Base-by-base conservation (phyloP, 148 eudicot genomes). In the Dysphania ambrosioides region DNA sequence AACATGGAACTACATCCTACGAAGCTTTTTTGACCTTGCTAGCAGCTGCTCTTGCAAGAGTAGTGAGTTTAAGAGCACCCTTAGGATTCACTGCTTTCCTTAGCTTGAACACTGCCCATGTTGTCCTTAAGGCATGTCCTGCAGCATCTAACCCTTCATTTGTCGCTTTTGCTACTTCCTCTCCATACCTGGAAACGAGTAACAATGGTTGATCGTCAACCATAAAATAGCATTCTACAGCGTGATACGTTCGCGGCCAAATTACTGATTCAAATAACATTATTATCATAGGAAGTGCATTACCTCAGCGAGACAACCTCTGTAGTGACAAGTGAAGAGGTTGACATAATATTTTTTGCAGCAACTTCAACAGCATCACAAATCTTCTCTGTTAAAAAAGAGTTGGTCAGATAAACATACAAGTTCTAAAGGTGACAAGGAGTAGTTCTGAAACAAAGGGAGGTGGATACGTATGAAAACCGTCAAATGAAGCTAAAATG, bases 91-190 rank as follows among this genome's bases (percentile, higher is more conserved):
- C 73, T 67, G 97, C 96, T 72, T 88, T 89, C 61, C 92, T 81
- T 18, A 93, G 74, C 88, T 91, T 93, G 75, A 91, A 88, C 51
- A 93, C 91, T 19, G 98, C 86, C 98, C 98, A 93, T 3, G 89
- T 97, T 3, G 97, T 82, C 40, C 94, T 97, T 6, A 91, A 82
- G 1, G 88, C 95, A 77, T 91, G 92, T 63, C 97, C 98, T 38
- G 91, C 93, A 23, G 97, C 97, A 55, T 78, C 88, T 51, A 91
- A 51, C 68, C 98, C 97, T 60, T 82, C 86, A 26, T 78, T 68
- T 0, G 97, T 87, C 23, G 86, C 93, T 76, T 82, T 78, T 2
- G 72, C 97, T 2, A 97, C 97, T 41, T 86, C 82, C 41, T 91
- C 90, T 24, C 98, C 98, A 8, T 91, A 88, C 53, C 71, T 67